These are phyloP conservation scores for Mortierella sp. DNA, from an alignment of 371 early-diverging fungal genomes.

Conservation along the genomic window DNA sequence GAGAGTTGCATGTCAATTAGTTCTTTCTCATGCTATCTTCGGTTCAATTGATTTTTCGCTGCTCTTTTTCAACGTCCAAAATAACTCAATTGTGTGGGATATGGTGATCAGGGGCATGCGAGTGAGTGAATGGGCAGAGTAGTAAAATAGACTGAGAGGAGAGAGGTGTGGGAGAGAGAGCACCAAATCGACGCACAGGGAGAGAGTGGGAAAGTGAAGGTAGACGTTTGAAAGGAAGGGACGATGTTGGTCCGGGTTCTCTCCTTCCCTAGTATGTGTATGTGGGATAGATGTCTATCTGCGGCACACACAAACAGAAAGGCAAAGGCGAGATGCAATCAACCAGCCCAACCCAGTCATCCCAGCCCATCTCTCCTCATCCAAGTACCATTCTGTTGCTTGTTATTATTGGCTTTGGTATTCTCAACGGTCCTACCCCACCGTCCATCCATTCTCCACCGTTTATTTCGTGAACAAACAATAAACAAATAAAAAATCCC, in stretches of 20 bases:
- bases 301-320: not conserved
- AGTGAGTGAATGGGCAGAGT: not conserved
- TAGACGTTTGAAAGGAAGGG: not conserved
- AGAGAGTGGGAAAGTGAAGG: not conserved
- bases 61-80: not conserved
- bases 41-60: not conserved
- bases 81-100: not conserved
- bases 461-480: not conserved
- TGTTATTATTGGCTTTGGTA: not conserved
- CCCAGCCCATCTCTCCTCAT: not conserved
- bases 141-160: not conserved
- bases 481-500: not conserved
- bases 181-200: slow-evolving; percentile 9
- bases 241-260: slow-evolving; percentile 2
- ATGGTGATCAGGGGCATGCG: slow-evolving; percentile 3
- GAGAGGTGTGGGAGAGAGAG: not conserved
- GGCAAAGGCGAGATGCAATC: not conserved
- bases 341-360: not conserved
- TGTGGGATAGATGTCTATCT: not conserved
- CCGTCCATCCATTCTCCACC: not conserved
- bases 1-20: not conserved
- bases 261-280: not conserved
- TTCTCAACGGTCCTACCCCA: slow-evolving; percentile 3
- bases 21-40: not conserved
- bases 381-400: not conserved